Percentiles rank a stretch among this genome's conserved stretches.
These are phyloP conservation scores for Parastagonospora avenae DNA, from an alignment of 2,329 filamentous ascomycete species.

Conservation along the genomic window DNA sequence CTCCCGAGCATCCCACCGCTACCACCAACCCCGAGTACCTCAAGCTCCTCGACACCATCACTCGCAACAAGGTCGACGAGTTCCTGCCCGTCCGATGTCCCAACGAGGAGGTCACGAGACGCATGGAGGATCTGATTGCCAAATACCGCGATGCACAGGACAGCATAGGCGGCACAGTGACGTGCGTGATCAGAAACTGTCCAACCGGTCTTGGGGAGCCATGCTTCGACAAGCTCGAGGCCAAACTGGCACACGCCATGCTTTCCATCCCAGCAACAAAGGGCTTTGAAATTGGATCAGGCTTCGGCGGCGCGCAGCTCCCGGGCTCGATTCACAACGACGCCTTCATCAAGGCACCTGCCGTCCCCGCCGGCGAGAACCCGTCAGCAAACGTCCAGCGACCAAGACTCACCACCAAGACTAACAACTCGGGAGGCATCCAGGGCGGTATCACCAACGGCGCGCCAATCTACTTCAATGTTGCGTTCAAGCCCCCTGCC, in stretches of 20 bases:
- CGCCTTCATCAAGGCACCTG: conserved; percentile 70
- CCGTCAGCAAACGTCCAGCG: conserved; percentile 48
- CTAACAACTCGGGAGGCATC: conserved; percentile 93
- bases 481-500: conserved; percentile 92
- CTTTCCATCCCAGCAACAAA: conserved; percentile 93
- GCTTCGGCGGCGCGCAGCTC: conserved; percentile 85
- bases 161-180: conserved; percentile 93
- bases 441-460: conserved; percentile 97
- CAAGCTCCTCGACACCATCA: conserved; percentile 71
- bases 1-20: conserved; percentile 65
- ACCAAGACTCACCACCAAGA: conserved; percentile 78
- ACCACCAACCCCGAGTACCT: conserved; percentile 81
- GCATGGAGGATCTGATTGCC: conserved; percentile 81
- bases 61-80: conserved; percentile 77
- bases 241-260: conserved; percentile 90
- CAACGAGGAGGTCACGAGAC: conserved; percentile 63
- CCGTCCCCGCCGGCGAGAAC: conserved; percentile 53
- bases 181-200: conserved; percentile 86
- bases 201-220: conserved; percentile 90
- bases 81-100: conserved; percentile 90
- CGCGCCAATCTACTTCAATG: conserved; percentile 89
- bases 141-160: conserved; percentile 78
- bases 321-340: conserved; percentile 93
- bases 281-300: conserved; percentile 93
- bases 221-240: conserved; percentile 94